Evolutionary conservation across 1,284 basidiomycete species (phyloP).

Genomic region (Vanrija sp.): DNA sequence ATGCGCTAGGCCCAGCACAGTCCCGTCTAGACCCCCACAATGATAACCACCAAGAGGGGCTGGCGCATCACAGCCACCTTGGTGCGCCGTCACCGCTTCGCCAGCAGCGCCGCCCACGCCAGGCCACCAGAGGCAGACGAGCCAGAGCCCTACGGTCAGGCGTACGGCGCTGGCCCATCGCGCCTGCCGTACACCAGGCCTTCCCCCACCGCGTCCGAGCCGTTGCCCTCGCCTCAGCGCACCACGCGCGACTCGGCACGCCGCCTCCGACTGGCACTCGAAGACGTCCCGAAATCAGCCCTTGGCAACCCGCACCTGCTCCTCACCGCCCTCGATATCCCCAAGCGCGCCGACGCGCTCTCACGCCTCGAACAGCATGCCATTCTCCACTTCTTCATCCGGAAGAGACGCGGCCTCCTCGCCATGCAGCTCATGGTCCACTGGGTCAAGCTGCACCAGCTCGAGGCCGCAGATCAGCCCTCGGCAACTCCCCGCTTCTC

Average conservation of each 20-base stretch:
- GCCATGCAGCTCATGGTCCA: neutral
- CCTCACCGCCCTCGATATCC: neutral
- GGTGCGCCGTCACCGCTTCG: conserved; percentile 1
- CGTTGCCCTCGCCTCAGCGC: neutral
- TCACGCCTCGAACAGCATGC: conserved; percentile 26
- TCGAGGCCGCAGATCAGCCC: too few relatives aligned
- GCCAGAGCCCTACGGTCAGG: conserved; percentile 26
- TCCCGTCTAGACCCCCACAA: neutral
- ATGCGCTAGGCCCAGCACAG: conserved; percentile 5
- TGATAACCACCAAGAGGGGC: neutral
- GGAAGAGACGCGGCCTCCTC: conserved; percentile 1
- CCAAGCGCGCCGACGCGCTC: conserved; percentile 2
- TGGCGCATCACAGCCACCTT: conserved; percentile 1
- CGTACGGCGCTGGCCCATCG: conserved; percentile 39
- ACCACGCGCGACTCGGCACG: neutral
- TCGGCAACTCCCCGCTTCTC: too few relatives aligned
- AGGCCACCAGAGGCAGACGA: neutral
- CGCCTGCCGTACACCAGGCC: conserved; percentile 28
- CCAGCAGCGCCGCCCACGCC: conserved; percentile 7
- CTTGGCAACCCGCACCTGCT: neutral
- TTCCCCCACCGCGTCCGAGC: neutral
- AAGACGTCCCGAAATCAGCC: neutral
- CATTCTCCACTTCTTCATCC: conserved; percentile 30
- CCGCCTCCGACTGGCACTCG: neutral
- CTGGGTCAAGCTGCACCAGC: too few relatives aligned